These are phyloP conservation scores for Phytopythium ostracodes DNA, from an alignment of 352 stramenopile genomes.

Conservation along the genomic window DNA sequence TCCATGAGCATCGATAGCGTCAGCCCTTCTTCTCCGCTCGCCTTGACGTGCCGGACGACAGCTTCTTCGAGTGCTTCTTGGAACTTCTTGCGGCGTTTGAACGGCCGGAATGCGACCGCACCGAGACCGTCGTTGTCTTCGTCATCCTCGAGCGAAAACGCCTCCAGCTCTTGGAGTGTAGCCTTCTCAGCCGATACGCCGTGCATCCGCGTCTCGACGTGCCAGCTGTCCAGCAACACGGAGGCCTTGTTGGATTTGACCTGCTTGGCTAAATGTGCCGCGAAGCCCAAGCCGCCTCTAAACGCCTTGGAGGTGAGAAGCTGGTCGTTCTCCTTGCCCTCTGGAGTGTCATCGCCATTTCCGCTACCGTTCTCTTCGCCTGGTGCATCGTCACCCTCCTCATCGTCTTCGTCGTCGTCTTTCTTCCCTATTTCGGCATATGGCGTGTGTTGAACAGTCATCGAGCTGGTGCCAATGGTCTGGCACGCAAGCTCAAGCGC, in stretches of 20 bases:
- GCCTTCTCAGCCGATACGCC: constrained; percentile 36
- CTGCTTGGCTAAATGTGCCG: constrained; percentile 66
- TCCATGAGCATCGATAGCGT: constrained; percentile 26
- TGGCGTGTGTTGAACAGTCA: constrained; percentile 33
- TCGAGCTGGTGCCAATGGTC: constrained; percentile 60
- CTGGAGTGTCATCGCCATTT: constrained; percentile 8
- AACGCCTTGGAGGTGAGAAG: constrained; percentile 62
- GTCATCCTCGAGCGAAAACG: constrained; percentile 38
- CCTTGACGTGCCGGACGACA: constrained; percentile 28
- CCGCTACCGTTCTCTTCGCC: constrained; percentile 13
- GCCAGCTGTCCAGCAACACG: constrained; percentile 65
- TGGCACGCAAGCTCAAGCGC: constrained; percentile 61
- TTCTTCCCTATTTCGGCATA: constrained; percentile 7
- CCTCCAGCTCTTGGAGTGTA: constrained; percentile 32
- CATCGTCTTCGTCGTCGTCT: constrained; percentile 8
- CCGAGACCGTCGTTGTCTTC: constrained; percentile 17
- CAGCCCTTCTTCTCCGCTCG: constrained; percentile 41
- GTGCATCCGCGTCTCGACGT: constrained; percentile 63
- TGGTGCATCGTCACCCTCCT: constrained; percentile 9
- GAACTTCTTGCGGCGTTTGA: constrained; percentile 18
- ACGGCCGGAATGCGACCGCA: constrained; percentile 14
- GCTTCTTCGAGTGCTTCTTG: constrained; percentile 16
- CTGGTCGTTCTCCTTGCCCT: constrained; percentile 17
- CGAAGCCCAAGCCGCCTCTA: constrained; percentile 59
- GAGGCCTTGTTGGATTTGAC: constrained; percentile 53